These are phyloP conservation scores for Cordyceps tenuipes DNA, from an alignment of 2,329 filamentous ascomycete species.

Conservation along the genomic window DNA sequence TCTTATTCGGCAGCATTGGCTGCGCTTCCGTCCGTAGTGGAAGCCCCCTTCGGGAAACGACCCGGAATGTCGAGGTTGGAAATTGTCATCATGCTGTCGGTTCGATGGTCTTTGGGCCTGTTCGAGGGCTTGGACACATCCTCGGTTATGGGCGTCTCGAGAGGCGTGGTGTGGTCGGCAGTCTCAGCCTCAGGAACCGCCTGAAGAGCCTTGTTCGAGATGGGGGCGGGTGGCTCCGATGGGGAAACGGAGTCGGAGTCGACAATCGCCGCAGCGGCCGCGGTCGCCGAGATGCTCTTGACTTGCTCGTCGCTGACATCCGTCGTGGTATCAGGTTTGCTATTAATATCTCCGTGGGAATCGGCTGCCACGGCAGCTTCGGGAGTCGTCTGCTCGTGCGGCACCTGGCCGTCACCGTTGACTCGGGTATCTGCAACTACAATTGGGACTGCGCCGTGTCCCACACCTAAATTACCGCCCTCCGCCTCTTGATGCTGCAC, in stretches of 20 bases:
- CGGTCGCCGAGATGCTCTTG: neutral
- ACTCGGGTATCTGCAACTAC: conserved; percentile 6
- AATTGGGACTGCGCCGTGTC: conserved; percentile 9
- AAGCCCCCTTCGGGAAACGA: conserved; percentile 45
- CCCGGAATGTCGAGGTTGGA: conserved; percentile 63
- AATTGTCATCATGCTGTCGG: conserved; percentile 45
- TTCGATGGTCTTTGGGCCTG: conserved; percentile 20
- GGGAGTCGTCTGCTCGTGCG: neutral
- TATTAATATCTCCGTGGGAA: conserved; percentile 4
- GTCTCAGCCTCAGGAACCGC: conserved; percentile 15
- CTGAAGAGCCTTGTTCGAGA: conserved; percentile 6
- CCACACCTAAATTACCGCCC: conserved; percentile 2
- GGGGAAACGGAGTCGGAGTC: neutral
- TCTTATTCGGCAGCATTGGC: conserved; percentile 39
- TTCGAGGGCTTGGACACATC: conserved; percentile 7
- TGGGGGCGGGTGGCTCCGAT: neutral
- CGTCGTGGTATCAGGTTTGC: conserved; percentile 13
- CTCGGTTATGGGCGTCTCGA: conserved; percentile 11
- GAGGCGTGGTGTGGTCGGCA: conserved; percentile 11
- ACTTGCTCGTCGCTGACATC: neutral
- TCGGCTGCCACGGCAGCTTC: neutral
- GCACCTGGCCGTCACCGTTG: conserved; percentile 8
- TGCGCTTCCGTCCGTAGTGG: conserved; percentile 38
- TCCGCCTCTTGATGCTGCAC: conserved; percentile 17
- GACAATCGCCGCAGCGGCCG: conserved; percentile 1